phyloP scores from a whole-genome alignment of 2,329 filamentous ascomycete genomes.

The Byssothecium circinans region DNA sequence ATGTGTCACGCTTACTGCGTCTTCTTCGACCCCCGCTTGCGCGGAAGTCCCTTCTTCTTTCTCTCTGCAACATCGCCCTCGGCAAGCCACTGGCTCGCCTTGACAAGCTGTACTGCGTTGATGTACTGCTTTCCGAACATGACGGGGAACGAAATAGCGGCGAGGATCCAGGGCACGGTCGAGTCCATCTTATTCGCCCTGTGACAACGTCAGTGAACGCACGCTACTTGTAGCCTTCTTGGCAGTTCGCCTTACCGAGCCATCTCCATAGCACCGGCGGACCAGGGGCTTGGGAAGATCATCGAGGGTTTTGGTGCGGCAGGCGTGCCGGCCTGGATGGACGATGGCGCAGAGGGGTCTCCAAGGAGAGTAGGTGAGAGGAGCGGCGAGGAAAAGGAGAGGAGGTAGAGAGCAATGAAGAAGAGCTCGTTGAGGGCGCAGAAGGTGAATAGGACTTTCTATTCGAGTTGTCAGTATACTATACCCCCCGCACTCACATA shows the following conservation, averaged over 20 bases:
- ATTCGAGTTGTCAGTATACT: slow-evolving; percentile 17
- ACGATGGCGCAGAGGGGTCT: slow-evolving; percentile 58
- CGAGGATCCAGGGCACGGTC: slow-evolving; percentile 74
- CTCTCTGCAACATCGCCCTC: slow-evolving; percentile 80
- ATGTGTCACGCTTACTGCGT: slow-evolving; percentile 17
- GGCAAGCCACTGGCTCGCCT: slow-evolving; percentile 87
- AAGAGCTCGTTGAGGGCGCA: slow-evolving; percentile 93
- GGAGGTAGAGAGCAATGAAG: slow-evolving; percentile 96
- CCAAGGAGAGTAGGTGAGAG: slow-evolving; percentile 81
- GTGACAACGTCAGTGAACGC: slow-evolving; percentile 1
- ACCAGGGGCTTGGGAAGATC: slow-evolving; percentile 87
- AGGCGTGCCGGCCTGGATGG: slow-evolving; percentile 64
- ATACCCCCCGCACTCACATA: not conserved
- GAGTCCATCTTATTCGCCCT: slow-evolving; percentile 76
- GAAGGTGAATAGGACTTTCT: slow-evolving; percentile 89
- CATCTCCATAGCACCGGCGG: slow-evolving; percentile 87
- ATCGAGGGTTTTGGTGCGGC: slow-evolving; percentile 69
- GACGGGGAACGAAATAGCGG: slow-evolving; percentile 76
- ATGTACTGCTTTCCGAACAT: slow-evolving; percentile 93
- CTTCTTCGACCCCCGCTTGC: slow-evolving; percentile 37
- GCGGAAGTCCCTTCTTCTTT: slow-evolving; percentile 46
- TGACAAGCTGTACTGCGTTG: slow-evolving; percentile 91
- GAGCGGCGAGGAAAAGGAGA: slow-evolving; percentile 90
- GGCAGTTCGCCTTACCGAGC: slow-evolving; percentile 56
- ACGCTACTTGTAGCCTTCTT: not conserved